Conservation (phyloP, 768 basidiomycete species). For the Pulveroboletus sp. region DNA sequence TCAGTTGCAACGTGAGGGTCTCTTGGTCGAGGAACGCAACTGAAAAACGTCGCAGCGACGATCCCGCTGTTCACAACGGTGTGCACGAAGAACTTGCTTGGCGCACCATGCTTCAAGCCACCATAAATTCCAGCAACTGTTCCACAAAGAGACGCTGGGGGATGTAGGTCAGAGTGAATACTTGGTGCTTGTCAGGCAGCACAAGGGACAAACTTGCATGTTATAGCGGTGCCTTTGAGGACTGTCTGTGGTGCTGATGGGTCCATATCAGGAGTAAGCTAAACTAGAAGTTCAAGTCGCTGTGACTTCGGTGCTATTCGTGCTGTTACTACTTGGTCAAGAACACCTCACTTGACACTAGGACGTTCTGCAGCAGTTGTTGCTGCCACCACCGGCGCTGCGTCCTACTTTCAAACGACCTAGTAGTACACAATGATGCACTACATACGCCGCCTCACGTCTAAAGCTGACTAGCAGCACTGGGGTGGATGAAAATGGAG, state of each 20-base stretch:
- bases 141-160: constrained; percentile 57
- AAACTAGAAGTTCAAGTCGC: not conserved
- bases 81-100: constrained; percentile 48
- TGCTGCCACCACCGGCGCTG: constrained; percentile 24
- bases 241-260: constrained; percentile 41
- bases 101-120: constrained; percentile 46
- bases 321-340: not conserved
- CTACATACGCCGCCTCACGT: not conserved
- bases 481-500: constrained; percentile 23
- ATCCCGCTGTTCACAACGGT: constrained; percentile 73
- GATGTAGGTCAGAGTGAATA: constrained; percentile 27
- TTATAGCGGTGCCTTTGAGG: constrained; percentile 54
- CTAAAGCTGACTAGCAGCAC: constrained; percentile 18
- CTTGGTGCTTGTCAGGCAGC: constrained; percentile 3
- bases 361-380: constrained; percentile 16
- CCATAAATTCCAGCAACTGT: constrained; percentile 42
- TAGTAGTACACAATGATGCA: constrained; percentile 38
- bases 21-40: constrained; percentile 40
- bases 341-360: not conserved
- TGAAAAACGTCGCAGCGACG: constrained; percentile 74
- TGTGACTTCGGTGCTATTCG: constrained; percentile 9
- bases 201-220: constrained; percentile 74
- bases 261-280: constrained; percentile 20
- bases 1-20: not conserved
- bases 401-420: constrained; percentile 26